Evolutionary conservation across 2,329 filamentous ascomycete species (phyloP).

Genomic region (Annulohypoxylon truncatum): DNA sequence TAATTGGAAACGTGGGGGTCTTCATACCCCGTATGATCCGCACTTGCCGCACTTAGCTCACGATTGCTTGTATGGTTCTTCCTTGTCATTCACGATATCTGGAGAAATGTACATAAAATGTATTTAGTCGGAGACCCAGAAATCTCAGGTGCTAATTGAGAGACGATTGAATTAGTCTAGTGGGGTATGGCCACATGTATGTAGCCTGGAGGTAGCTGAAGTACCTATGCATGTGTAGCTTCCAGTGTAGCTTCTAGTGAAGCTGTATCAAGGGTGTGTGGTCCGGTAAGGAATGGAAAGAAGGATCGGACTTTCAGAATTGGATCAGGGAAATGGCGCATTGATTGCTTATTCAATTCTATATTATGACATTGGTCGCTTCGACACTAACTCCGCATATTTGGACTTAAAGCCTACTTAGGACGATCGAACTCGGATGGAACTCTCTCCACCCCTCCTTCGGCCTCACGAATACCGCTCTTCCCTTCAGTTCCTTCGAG

Average conservation of each 20-base stretch:
- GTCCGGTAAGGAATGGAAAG: background rate
- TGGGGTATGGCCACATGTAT: too few relatives aligned
- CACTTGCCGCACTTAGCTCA: background rate
- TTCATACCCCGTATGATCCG: slow-evolving; percentile 4
- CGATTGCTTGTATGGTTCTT: background rate
- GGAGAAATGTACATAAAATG: slow-evolving; percentile 15
- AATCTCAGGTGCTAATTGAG: background rate
- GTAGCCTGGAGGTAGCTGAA: too few relatives aligned
- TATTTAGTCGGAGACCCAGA: background rate
- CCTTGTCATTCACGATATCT: slow-evolving; percentile 10
- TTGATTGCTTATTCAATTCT: background rate
- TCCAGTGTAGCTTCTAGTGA: background rate
- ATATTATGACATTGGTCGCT: slow-evolving; percentile 5
- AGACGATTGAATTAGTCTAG: background rate
- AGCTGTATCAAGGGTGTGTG: slow-evolving; percentile 1
- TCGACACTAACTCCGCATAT: slow-evolving; percentile 32
- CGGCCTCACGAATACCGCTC: slow-evolving; percentile 12
- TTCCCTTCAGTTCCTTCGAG: background rate
- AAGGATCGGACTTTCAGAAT: slow-evolving; percentile 18
- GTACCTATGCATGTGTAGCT: background rate
- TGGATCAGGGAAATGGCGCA: slow-evolving; percentile 23
- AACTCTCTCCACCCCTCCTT: slow-evolving; percentile 21
- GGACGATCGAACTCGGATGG: background rate
- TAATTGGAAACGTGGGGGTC: slow-evolving; percentile 16
- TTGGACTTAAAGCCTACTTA: slow-evolving; percentile 18